Evolutionary conservation across 148 eudicot genomes (phyloP), one percentile per base, ranked within the genome.

Genomic region (Rhododendron vialii): DNA sequence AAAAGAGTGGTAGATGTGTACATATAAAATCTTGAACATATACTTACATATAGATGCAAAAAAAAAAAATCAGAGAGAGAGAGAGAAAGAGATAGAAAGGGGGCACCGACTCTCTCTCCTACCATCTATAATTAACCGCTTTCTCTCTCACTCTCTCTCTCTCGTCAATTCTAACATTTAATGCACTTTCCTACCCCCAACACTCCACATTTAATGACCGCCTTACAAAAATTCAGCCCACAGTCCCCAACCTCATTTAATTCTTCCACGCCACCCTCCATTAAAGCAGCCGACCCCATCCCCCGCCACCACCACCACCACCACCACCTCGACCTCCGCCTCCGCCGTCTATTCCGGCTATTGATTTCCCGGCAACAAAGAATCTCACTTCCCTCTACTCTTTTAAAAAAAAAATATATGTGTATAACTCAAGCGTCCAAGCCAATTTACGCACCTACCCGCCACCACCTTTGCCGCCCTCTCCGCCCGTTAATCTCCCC

Each of bases 191-290:
- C 73, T 78, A 80, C 36, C 5, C 28, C 83, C 82, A 80, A 80
- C 67, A 24, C 22, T 45, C 8, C 35, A 63, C 89, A 91, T 89
- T 91, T 79, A 91, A 83, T 89, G 88, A 87, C 78, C 48, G 41
- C 88, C 88, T 78, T 50, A 83, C 65, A 78, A 41, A 51, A 78
- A 69, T 67, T 83, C 78, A 83, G 77, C 78, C n/a, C 74, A 22
- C n/a, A 6, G 71, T 45, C 75, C 71, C 33, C 7, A 35, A 28
- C 11, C 74, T 45, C 89, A 84, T 88, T 90, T 83, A 90, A 82
- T 88, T 81, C 86, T 12, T 73, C 13, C 80, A 47, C 81, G 83
- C 81, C 33, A 55, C 84, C 78, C 89, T 74, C 87, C 91, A 89
- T 89, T 89, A 82, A 91, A 82, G 81, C 71, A 51, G 13, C 81